Percentiles rank a stretch among this genome's conserved stretches.
Conservation (phyloP, 352 stramenopile genomes). For the Thalassiosira livingstoniorum region DNA sequence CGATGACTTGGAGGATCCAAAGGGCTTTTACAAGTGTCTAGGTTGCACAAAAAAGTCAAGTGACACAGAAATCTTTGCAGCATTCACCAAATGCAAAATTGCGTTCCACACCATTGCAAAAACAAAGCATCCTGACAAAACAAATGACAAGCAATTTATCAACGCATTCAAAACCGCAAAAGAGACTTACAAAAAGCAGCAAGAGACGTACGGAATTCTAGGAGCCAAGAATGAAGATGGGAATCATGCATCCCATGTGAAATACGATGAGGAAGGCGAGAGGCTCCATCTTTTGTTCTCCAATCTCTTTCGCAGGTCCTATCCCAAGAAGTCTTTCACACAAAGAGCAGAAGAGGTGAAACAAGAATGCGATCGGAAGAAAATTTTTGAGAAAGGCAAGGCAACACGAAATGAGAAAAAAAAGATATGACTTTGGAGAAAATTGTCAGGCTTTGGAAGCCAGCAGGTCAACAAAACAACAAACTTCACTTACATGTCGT, state of each 20-base stretch:
- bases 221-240: neutral
- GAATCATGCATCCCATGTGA: too few relatives aligned
- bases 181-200: neutral
- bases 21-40: neutral
- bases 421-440: too few relatives aligned
- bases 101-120: neutral
- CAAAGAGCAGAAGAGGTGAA: neutral
- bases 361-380: neutral
- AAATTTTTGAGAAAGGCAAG: neutral
- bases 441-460: too few relatives aligned
- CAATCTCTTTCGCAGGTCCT: too few relatives aligned
- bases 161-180: neutral
- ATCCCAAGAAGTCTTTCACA: too few relatives aligned
- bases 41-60: neutral
- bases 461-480: too few relatives aligned
- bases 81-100: neutral
- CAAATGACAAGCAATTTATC: neutral
- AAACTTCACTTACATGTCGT: too few relatives aligned
- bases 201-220: neutral
- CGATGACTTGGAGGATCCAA: neutral
- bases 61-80: neutral
- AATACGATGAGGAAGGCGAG: neutral
- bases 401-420: neutral
- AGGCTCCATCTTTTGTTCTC: neutral
- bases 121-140: conserved; percentile 12